Percentiles rank a stretch among this genome's conserved stretches.
Evolutionary conservation across 495 filamentous ascomycete genomes (phyloP).

Genomic region (Daldinia decipiens): DNA sequence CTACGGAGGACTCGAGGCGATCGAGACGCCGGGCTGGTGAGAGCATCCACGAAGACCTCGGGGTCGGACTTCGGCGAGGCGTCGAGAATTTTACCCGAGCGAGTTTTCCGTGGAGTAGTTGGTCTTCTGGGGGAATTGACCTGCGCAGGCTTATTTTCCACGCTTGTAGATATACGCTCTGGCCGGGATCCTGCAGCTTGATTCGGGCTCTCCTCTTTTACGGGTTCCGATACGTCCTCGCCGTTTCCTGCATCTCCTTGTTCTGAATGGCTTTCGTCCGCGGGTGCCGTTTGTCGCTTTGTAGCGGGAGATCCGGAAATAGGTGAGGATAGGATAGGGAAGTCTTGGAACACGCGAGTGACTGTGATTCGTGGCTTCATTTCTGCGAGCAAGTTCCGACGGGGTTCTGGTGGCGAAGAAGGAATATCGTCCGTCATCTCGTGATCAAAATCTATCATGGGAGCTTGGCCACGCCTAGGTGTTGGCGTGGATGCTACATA

Average conservation of each 20-base stretch:
- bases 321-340: conserved; percentile 60
- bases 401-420: conserved; percentile 64
- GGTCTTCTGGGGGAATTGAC: not conserved
- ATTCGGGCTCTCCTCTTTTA: conserved; percentile 15
- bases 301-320: conserved; percentile 55
- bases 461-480: conserved; percentile 63
- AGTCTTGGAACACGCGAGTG: conserved; percentile 54
- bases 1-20: conserved; percentile 27
- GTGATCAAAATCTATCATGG: conserved; percentile 52
- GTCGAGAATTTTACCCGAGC: conserved; percentile 29
- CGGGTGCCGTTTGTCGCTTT: conserved; percentile 28
- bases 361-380: conserved; percentile 56
- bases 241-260: conserved; percentile 25
- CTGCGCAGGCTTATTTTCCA: not conserved
- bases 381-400: conserved; percentile 57
- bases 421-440: conserved; percentile 58
- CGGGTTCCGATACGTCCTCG: conserved; percentile 27
- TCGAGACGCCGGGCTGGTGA: conserved; percentile 48
- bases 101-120: conserved; percentile 13
- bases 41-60: conserved; percentile 60
- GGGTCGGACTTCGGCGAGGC: conserved; percentile 52
- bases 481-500: conserved; percentile 87
- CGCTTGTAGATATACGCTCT: not conserved
- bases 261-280: conserved; percentile 23
- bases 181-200: conserved; percentile 6